These are phyloP conservation scores for Nigrospora oryzae DNA, from an alignment of 2,329 filamentous ascomycete species.

Conservation along the genomic window DNA sequence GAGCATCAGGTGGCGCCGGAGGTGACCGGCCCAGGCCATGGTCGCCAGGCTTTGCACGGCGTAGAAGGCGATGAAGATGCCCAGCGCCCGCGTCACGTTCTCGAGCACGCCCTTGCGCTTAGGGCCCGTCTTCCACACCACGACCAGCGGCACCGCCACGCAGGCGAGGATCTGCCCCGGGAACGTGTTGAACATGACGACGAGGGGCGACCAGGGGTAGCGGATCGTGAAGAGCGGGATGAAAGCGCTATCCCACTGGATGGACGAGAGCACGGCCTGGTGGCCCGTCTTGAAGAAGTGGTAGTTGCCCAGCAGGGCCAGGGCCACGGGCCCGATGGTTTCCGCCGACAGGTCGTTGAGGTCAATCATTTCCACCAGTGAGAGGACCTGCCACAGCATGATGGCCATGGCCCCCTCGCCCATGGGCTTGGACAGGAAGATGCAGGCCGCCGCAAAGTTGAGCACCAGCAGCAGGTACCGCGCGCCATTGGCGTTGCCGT, in stretches of 20 bases:
- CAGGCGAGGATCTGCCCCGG: slow-evolving; percentile 81
- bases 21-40: slow-evolving; percentile 80
- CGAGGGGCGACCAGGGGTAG: slow-evolving; percentile 83
- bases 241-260: slow-evolving; percentile 96
- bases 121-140: slow-evolving; percentile 82
- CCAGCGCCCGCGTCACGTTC: slow-evolving; percentile 60
- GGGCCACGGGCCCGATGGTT: slow-evolving; percentile 73
- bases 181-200: slow-evolving; percentile 80
- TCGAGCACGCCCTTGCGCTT: slow-evolving; percentile 63
- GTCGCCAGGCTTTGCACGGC: slow-evolving; percentile 77
- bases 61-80: slow-evolving; percentile 73
- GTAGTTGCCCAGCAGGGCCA: slow-evolving; percentile 84
- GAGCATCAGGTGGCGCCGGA: slow-evolving; percentile 90
- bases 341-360: slow-evolving; percentile 52
- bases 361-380: slow-evolving; percentile 58
- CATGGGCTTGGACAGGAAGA: slow-evolving; percentile 89
- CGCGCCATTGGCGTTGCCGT: slow-evolving; percentile 86
- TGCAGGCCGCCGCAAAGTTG: slow-evolving; percentile 67
- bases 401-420: slow-evolving; percentile 76
- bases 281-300: slow-evolving; percentile 98
- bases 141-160: slow-evolving; percentile 69
- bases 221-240: slow-evolving; percentile 74
- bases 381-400: slow-evolving; percentile 82
- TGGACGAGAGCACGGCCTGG: slow-evolving; percentile 75
- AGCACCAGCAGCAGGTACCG: slow-evolving; percentile 79